phyloP scores from a whole-genome alignment of 2,329 filamentous ascomycete species.

The Shiraia bambusicola region DNA sequence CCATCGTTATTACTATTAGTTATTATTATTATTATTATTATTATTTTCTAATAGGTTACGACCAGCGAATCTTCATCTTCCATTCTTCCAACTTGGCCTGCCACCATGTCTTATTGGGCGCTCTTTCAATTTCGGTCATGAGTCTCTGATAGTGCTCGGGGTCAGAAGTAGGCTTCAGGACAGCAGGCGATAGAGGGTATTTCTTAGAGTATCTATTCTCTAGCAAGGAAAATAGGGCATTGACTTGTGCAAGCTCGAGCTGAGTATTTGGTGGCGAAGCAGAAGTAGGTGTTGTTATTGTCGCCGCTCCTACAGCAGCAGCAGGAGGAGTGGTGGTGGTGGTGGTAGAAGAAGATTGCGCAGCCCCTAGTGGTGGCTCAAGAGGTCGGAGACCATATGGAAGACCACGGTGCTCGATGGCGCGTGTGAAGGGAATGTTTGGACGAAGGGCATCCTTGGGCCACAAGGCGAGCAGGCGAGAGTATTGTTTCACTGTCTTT shows the following conservation, averaged over 20 bases:
- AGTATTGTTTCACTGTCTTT: constrained; percentile 51
- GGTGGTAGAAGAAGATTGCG: too few species aligned
- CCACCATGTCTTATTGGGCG: constrained; percentile 40
- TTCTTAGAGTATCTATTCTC: constrained; percentile 58
- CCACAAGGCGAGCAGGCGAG: constrained; percentile 53
- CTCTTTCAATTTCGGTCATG: constrained; percentile 41
- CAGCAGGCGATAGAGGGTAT: constrained; percentile 28
- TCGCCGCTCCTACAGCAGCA: constrained; percentile 9
- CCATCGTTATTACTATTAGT: too few species aligned
- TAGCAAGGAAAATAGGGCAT: constrained; percentile 61
- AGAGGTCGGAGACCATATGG: constrained; percentile 33
- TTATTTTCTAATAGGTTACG: constrained; percentile 9
- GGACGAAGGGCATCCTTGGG: constrained; percentile 54
- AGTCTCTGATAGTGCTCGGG: constrained; percentile 40
- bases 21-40: neutral
- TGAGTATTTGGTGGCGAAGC: constrained; percentile 18
- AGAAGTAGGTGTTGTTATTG: constrained; percentile 9
- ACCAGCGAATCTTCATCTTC: constrained; percentile 43
- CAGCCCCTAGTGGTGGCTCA: constrained; percentile 2
- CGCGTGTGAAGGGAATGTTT: constrained; percentile 47
- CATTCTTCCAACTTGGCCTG: constrained; percentile 39
- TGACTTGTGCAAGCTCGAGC: constrained; percentile 52
- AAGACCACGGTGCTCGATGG: constrained; percentile 46
- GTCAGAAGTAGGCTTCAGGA: constrained; percentile 37
- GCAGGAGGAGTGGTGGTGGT: constrained; percentile 11